Evolutionary conservation across 352 stramenopile species (phyloP), one percentile per base, ranked within the genome.

Genomic region (Phytophthora idaei): DNA sequence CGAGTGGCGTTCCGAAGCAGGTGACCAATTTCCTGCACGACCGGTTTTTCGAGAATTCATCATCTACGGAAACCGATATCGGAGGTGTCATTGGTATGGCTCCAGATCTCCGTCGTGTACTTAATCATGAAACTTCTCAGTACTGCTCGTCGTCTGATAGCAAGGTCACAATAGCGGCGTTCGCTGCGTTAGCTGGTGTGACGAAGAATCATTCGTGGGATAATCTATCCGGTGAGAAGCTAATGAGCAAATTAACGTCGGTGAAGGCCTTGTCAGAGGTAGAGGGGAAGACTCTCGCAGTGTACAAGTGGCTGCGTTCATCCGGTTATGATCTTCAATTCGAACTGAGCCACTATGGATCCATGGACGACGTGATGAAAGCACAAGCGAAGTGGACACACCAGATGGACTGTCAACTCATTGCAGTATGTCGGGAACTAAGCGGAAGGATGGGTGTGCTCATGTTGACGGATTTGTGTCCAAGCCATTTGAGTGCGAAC

Each of bases 361-460:
- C 76, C 0, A 21, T 75, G 15, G 77, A 90, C 32, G 66, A 58
- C 31, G 83, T 83, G 6, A 53, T 81, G 14, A 57, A 72, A 31
- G 72, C 80, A 12, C 82, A 92, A 64, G 55, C 48, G 11, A 88
- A 89, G 64, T 93, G 85, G 85, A 90, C 81, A 14, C 70, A 87
- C 52, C 69, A 76, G 21, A 93, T 93, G 85, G 85, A 93, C 66
- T 80, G 77, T 27, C 83, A 92, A 56, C 61, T 94, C 31, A 82
- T 94, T 46, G 59, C 69, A 12, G 58, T 87, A 28, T 76, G 68
- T 31, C 73, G 71, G 21, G 57, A 76, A 21, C 39, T 87, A 15
- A 85, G 83, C 36, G 67, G 74, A 14, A 74, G 57, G 8, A 70
- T 90, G 34, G 86, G 86, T 36, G 66, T 94, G 12, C 68, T 92